phyloP scores from a whole-genome alignment of 371 early-diverging fungal genomes.

The Circinella umbellata region DNA sequence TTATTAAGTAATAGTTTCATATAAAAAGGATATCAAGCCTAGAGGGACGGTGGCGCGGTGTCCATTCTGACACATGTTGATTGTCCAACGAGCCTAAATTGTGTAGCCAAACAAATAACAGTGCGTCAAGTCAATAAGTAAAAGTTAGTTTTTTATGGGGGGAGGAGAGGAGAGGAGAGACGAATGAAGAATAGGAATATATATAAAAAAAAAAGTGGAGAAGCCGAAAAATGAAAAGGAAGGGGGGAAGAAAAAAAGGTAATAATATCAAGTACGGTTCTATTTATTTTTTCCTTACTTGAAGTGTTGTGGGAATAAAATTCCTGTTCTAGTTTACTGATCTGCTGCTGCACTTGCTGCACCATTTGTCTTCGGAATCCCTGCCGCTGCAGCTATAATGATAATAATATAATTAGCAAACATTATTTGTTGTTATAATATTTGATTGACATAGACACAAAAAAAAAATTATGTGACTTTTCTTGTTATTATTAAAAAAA shows the following conservation, averaged over 20 bases:
- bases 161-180: too few relatives aligned
- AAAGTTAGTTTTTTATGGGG: too few relatives aligned
- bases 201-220: too few relatives aligned
- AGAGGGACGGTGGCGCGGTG: slow-evolving; percentile 32
- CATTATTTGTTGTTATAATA: too few relatives aligned
- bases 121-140: neutral
- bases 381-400: slow-evolving; percentile 19
- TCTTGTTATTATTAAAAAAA: too few relatives aligned
- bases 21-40: slow-evolving; percentile 38
- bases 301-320: slow-evolving; percentile 21
- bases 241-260: too few relatives aligned
- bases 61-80: slow-evolving; percentile 37
- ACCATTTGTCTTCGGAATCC: slow-evolving; percentile 29
- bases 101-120: neutral
- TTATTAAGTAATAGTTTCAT: neutral
- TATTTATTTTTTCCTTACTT: slow-evolving; percentile 14
- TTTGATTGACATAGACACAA: neutral
- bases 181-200: too few relatives aligned
- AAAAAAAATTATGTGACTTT: neutral
- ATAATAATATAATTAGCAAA: neutral
- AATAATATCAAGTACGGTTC: too few relatives aligned
- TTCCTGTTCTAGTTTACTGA: slow-evolving; percentile 34
- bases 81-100: slow-evolving; percentile 39
- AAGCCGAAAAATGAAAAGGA: too few relatives aligned
- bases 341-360: slow-evolving; percentile 30